These are phyloP conservation scores for Diaporthe longicolla DNA, from an alignment of 2,329 filamentous ascomycete species.

Conservation along the genomic window DNA sequence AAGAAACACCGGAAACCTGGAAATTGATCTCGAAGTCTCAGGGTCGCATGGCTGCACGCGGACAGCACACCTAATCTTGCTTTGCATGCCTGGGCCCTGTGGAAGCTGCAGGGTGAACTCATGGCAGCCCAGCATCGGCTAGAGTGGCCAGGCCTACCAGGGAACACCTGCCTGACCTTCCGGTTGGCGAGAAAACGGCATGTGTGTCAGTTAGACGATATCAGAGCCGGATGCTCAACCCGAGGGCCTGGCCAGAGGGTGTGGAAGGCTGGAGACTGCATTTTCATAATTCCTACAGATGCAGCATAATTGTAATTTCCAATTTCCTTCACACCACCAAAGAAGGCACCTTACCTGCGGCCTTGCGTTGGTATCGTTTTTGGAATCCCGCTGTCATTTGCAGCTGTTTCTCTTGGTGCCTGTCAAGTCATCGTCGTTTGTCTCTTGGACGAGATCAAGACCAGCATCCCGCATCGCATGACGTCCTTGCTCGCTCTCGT, in stretches of 20 bases:
- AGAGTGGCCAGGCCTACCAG: slow-evolving; percentile 17
- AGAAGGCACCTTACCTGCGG: background rate
- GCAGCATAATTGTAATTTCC: slow-evolving; percentile 24
- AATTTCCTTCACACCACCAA: slow-evolving; percentile 16
- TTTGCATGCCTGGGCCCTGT: slow-evolving; percentile 15
- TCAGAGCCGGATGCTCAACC: slow-evolving; percentile 5
- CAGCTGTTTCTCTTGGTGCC: slow-evolving; percentile 17
- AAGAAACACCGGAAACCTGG: slow-evolving; percentile 27
- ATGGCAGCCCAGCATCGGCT: slow-evolving; percentile 31
- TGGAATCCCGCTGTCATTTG: background rate
- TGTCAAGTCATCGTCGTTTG: background rate
- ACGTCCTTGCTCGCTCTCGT: slow-evolving; percentile 31
- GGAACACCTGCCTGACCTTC: slow-evolving; percentile 21
- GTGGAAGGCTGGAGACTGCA: background rate
- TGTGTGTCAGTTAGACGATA: slow-evolving; percentile 38
- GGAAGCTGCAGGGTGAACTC: slow-evolving; percentile 33
- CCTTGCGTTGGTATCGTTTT: background rate
- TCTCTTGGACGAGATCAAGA: background rate
- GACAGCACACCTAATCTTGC: slow-evolving; percentile 17
- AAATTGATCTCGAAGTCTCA: slow-evolving; percentile 30
- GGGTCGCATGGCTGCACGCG: slow-evolving; percentile 30
- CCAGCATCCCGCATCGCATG: slow-evolving; percentile 20
- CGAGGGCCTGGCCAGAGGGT: slow-evolving; percentile 27
- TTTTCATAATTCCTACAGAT: slow-evolving; percentile 24
- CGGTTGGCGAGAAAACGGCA: slow-evolving; percentile 30